Evolutionary conservation across 1,284 basidiomycete species (phyloP), one percentile per base, ranked within the genome.

Genomic region (Boletus albobrunnescens): DNA sequence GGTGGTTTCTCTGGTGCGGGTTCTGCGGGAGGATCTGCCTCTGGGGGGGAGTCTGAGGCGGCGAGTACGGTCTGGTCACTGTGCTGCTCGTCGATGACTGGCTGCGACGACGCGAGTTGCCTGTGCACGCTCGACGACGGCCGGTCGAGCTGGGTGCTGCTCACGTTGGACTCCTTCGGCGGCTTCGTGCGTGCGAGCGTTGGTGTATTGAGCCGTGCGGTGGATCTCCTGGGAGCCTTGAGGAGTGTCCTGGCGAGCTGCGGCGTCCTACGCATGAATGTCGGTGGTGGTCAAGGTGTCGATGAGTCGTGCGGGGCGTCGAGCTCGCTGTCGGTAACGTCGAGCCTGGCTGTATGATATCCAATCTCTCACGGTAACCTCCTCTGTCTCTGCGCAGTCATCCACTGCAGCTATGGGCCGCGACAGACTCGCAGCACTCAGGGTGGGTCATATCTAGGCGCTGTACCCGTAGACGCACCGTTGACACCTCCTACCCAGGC

Each of bases 1-100:
- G 71, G 72, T 46, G 71, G 65, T 39, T 67, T 66, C 43, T 68
- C 56, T 2, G 67, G 60, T 5, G 56, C 17, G 2, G 57, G 48
- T 19, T 63, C 57, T 8, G 67, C 45, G 14, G 71, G 60, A 19
- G 42, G 37, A 51, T 52, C 50, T 17, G 52, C 36, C 42, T 53
- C 60, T 41, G 56, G 56, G 24, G 53, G 57, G 1, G 60, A 61
- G 41, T 63, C 57, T 6, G 56, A 51, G 23, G 46, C 33, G 7
- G 52, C 41, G 20, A 50, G 36, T 1, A 46, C 16, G 6, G 39
- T 12, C 24, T 50, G 46, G 30, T 47, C 59, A 12, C 19, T 14
- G 36, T 54, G 45, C 24, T 56, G 52, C 28, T 52, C 56, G 36
- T 57, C 62, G 37, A 52, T 27, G 36, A 42, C 36, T 1, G 56